phyloP scores from a whole-genome alignment of 345 rosid genomes.

The Clarkia xantiana region DNA sequence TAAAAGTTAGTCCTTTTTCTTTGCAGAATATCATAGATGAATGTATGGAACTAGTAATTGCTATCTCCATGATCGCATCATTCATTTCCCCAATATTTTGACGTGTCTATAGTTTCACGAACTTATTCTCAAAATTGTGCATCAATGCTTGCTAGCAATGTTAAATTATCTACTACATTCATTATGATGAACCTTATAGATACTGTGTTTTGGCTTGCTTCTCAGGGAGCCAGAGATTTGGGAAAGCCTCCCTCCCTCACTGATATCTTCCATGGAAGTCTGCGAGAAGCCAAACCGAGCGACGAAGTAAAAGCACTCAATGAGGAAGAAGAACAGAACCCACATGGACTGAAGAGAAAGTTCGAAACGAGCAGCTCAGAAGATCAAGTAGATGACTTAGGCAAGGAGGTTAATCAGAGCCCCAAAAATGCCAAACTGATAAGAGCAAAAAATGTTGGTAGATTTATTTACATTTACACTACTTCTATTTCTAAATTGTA shows the following conservation, averaged over 20 bases:
- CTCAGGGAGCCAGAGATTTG: conserved; percentile 68
- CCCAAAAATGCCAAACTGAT: conserved; percentile 37
- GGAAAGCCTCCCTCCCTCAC: conserved; percentile 70
- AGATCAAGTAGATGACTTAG: conserved; percentile 20
- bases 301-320: conserved; percentile 12
- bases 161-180: not conserved
- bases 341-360: conserved; percentile 52
- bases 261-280: conserved; percentile 44
- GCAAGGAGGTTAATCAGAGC: conserved; percentile 22
- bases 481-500: not conserved
- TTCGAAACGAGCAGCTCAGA: conserved; percentile 28
- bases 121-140: no score
- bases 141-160: not conserved
- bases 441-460: conserved; percentile 57
- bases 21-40: no score
- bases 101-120: no score
- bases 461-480: not conserved
- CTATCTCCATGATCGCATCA: no score
- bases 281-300: conserved; percentile 17
- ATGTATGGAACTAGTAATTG: no score
- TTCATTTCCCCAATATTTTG: no score
- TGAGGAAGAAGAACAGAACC: conserved; percentile 16
- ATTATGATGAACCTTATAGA: not conserved
- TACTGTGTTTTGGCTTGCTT: conserved; percentile 5
- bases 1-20: no score